Percentiles rank a stretch among this genome's conserved stretches.
Conservation (phyloP, 345 rosid genomes). For the Brassica napus region DNA sequence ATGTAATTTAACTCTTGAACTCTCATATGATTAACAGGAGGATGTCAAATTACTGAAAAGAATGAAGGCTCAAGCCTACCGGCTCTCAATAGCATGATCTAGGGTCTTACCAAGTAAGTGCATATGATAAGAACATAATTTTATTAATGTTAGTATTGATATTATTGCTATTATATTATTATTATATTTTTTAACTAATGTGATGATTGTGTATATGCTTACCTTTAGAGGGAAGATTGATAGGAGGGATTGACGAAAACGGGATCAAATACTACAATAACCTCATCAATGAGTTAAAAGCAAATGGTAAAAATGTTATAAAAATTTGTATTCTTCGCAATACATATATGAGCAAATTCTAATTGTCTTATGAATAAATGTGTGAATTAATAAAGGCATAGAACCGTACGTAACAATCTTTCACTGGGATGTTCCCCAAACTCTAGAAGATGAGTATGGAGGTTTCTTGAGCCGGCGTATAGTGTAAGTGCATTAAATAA, state of each 20-base stretch:
- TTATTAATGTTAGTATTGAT: background rate
- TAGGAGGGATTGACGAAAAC: conserved; percentile 43
- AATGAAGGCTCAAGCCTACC: conserved; percentile 43
- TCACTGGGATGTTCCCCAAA: conserved; percentile 40
- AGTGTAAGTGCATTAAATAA: conserved; percentile 21
- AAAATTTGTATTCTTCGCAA: no score
- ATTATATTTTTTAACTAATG: background rate
- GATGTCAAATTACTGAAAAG: conserved; percentile 41
- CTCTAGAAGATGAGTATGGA: conserved; percentile 32
- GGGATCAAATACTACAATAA: conserved; percentile 52
- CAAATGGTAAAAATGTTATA: background rate
- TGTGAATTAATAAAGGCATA: conserved; percentile 20
- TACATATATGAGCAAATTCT: no score
- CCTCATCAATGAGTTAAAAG: conserved; percentile 9
- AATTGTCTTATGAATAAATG: no score
- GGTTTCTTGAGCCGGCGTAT: conserved; percentile 38
- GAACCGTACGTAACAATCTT: conserved; percentile 41
- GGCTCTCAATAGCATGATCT: conserved; percentile 57
- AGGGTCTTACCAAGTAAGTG: conserved; percentile 41
- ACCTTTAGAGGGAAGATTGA: conserved; percentile 43
- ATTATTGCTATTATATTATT: background rate
- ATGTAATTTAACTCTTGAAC: background rate
- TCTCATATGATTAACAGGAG: conserved; percentile 19
- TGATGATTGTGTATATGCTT: background rate
- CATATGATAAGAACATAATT: background rate